Percentiles rank a stretch among this genome's conserved stretches.
These are phyloP conservation scores for Taphrina communis DNA, from an alignment of 1,139 yeast genomes.

Conservation along the genomic window DNA sequence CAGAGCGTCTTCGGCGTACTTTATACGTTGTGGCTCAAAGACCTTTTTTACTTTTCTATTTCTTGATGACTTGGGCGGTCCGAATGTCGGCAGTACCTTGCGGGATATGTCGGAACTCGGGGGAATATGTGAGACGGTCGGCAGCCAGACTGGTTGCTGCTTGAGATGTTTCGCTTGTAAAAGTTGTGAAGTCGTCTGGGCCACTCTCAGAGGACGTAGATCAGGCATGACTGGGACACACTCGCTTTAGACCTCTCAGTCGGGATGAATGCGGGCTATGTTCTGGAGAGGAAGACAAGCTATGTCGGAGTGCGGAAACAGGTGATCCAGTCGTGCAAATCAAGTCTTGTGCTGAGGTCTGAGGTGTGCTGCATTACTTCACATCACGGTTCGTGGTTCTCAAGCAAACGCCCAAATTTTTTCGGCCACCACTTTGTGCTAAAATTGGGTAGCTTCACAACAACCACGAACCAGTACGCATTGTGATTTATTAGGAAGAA, in stretches of 20 bases:
- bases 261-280: no score
- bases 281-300: no score
- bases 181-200: slow-evolving; percentile 45
- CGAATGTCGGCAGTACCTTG: slow-evolving; percentile 36
- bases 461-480: slow-evolving; percentile 1
- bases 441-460: neutral
- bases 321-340: no score
- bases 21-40: slow-evolving; percentile 58
- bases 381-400: neutral
- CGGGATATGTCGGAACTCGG: slow-evolving; percentile 44
- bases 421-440: no score
- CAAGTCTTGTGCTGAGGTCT: neutral
- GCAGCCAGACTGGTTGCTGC: slow-evolving; percentile 48
- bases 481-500: slow-evolving; percentile 20
- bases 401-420: neutral
- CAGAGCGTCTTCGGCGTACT: slow-evolving; percentile 79
- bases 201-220: slow-evolving; percentile 40
- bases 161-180: slow-evolving; percentile 44
- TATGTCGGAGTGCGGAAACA: no score
- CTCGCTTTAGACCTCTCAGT: no score
- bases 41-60: slow-evolving; percentile 29
- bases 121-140: slow-evolving; percentile 47
- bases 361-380: neutral
- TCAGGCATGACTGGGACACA: slow-evolving; percentile 14
- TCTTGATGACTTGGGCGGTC: slow-evolving; percentile 10